Conservation (phyloP, 1,139 yeast species). For the Saccharomyces hybrid region DNA sequence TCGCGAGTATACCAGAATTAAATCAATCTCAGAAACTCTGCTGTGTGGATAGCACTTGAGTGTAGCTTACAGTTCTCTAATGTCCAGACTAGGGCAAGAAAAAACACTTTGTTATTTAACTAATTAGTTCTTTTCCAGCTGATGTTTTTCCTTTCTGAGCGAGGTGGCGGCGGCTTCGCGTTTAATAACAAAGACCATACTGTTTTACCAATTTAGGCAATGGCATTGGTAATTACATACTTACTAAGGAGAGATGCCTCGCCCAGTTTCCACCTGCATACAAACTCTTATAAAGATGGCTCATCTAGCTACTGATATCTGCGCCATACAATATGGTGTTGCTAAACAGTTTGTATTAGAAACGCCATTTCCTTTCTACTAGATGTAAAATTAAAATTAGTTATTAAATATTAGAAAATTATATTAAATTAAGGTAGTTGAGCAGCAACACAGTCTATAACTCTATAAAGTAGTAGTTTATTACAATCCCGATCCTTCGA, state of each 20-base stretch:
- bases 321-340: too few relatives aligned
- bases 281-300: not conserved
- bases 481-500: conserved; percentile 17
- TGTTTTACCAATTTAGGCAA: not conserved
- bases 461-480: conserved; percentile 13
- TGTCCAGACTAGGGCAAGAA: not conserved
- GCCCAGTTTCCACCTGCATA: not conserved
- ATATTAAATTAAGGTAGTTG: conserved; percentile 3
- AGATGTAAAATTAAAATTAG: too few relatives aligned
- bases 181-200: not conserved
- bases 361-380: not conserved
- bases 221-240: not conserved
- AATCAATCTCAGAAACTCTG: not conserved
- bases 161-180: not conserved
- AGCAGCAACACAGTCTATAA: conserved; percentile 19
- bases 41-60: not conserved
- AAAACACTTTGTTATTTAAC: not conserved
- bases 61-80: not conserved
- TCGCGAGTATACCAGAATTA: not conserved
- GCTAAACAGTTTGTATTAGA: not conserved
- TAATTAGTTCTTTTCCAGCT: not conserved
- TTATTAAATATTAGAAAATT: not conserved
- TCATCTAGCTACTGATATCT: not conserved
- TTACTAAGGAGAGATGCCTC: not conserved
- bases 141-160: not conserved